Evolutionary conservation across 257 asterid genomes (phyloP).

Genomic region (Linderniella brevidens): DNA sequence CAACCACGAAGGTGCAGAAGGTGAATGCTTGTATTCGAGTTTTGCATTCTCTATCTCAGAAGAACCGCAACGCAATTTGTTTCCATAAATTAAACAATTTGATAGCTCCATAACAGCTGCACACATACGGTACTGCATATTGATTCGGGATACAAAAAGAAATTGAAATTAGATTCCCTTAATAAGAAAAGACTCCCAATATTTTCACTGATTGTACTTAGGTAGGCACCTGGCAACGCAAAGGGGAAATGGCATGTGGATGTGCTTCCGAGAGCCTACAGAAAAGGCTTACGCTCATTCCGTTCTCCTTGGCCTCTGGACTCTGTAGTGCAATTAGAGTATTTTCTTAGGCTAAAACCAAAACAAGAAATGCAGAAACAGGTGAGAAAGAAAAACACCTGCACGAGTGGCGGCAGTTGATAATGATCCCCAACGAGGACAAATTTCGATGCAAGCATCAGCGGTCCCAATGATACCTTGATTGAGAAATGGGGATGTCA

Average conservation of each 20-base stretch:
- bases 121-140: constrained; percentile 94
- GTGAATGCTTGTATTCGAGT: constrained; percentile 35
- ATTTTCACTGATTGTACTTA: not conserved
- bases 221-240: constrained; percentile 61
- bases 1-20: constrained; percentile 59
- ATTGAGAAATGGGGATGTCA: constrained; percentile 3
- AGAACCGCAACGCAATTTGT: constrained; percentile 83
- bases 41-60: constrained; percentile 62
- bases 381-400: constrained; percentile 29
- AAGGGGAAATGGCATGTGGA: constrained; percentile 94
- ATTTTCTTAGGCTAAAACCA: constrained; percentile 10
- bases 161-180: not conserved
- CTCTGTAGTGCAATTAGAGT: constrained; percentile 32
- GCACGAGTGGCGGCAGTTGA: constrained; percentile 96
- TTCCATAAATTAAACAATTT: constrained; percentile 81
- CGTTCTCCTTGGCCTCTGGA: constrained; percentile 91
- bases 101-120: constrained; percentile 81
- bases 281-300: constrained; percentile 79
- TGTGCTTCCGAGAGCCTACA: constrained; percentile 95
- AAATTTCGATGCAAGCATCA: constrained; percentile 73
- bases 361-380: constrained; percentile 11
- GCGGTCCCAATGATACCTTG: constrained; percentile 90
- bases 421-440: constrained; percentile 99
- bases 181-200: not conserved
- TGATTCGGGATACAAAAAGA: not conserved